Evolutionary conservation across 129 eudicot genomes (phyloP), one percentile per base, ranked within the genome.

Genomic region (Chrysanthemum lavandulifolium): DNA sequence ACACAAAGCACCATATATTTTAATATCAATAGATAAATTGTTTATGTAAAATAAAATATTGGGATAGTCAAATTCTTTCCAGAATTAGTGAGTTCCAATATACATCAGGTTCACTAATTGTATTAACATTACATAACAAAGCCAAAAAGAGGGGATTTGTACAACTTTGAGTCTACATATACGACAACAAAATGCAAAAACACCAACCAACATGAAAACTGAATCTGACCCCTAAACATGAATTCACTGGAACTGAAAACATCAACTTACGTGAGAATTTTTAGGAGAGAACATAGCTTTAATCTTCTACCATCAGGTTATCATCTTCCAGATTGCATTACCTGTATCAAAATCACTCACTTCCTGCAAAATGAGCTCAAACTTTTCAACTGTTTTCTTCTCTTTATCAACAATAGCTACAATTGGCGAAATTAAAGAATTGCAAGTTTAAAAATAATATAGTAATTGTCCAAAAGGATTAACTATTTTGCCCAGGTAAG

Each of bases 271-370:
- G 74, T 2, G 55, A 47, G 33, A 57, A 67, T 71, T 81, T 11
- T 58, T 27, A 5, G 16, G 54, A 50, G 50, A 61, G 65, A 48
- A 6, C 15, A 67, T 67, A 49, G 6, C 51, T 50, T 74, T 56
- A 50, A 5, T 5, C 5, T 65, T 72, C 61, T 68, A 57, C 71
- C 68, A 78, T 27, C 18, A 78, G 65, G 67, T 73, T 69, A 86
- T 82, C 92, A 80, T 82, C 96, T 90, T 87, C 98, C 98, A 93
- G 29, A 78, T 79, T 60, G 71, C 60, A 59, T 86, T 87, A 71
- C 97, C 87, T 0, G 85, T 71, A 69, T 87, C 89, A 67, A 75
- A 93, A 27, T 82, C 48, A 53, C 84, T 75, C 54, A 31, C 56
- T 77, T 76, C 78, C 49, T 14, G n/a, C 5, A 82, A 80, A 78